phyloP scores from a whole-genome alignment of 169 alveolate genomes.

The Eimeria praecox region DNA sequence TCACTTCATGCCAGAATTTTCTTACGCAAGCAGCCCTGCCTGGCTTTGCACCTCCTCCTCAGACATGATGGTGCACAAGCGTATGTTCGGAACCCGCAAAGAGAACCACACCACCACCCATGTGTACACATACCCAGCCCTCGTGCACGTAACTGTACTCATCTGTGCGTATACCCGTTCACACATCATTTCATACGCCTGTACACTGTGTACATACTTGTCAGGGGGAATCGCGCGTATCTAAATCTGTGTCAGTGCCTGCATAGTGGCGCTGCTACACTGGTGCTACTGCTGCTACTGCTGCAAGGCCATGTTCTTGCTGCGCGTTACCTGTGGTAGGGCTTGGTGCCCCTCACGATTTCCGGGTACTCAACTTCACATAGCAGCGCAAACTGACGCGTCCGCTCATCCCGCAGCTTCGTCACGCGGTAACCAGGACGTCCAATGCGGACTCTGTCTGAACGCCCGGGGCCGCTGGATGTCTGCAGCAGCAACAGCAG shows the following conservation, averaged over 20 bases:
- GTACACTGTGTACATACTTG: neutral
- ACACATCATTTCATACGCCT: neutral
- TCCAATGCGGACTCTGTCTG: conserved; percentile 94
- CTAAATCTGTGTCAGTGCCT: neutral
- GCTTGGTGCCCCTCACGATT: conserved; percentile 84
- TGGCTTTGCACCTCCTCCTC: neutral
- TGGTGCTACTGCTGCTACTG: neutral
- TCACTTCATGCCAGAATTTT: neutral
- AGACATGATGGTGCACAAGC: neutral
- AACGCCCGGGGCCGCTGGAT: conserved; percentile 78
- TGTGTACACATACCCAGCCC: neutral
- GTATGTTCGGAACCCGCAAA: neutral
- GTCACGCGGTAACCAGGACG: conserved; percentile 99
- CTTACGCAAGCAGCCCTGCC: neutral
- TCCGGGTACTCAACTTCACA: conserved; percentile 98
- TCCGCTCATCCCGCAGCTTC: conserved; percentile 95
- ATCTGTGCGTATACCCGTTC: neutral
- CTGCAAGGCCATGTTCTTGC: neutral
- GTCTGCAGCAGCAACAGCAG: conserved; percentile 40
- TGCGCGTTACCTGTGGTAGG: conserved; percentile 91
- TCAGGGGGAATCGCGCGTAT: neutral
- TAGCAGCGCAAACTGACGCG: conserved; percentile 95
- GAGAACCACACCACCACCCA: neutral
- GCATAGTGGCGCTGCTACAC: neutral
- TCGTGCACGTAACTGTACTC: neutral